These are phyloP conservation scores for Trypanosoma scelopori DNA, from an alignment of 208 protist genomes.

Conservation along the genomic window DNA sequence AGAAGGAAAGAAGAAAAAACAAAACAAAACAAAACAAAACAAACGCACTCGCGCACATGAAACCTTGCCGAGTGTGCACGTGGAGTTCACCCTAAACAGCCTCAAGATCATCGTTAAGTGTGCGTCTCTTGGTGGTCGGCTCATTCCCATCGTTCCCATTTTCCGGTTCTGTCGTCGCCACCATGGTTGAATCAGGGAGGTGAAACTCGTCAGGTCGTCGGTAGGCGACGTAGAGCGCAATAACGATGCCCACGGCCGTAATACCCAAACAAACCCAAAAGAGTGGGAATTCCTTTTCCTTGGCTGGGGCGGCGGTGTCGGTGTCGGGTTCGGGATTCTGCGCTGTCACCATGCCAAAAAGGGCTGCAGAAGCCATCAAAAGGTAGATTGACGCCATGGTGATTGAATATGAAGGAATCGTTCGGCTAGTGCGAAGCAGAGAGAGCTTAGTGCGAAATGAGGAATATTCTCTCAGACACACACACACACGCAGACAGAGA, in stretches of 20 bases:
- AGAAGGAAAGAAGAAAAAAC: neutral
- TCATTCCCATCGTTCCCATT: constrained; percentile 3
- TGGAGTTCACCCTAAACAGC: neutral
- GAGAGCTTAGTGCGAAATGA: too few species aligned
- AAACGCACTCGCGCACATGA: neutral
- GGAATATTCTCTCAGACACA: too few species aligned
- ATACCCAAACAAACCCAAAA: constrained; percentile 45
- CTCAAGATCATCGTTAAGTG: constrained; percentile 19
- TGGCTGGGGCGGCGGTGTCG: neutral
- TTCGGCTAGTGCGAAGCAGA: constrained; percentile 4
- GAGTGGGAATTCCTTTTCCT: constrained; percentile 36
- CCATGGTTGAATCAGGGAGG: constrained; percentile 27
- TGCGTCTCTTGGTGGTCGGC: constrained; percentile 1
- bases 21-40: neutral
- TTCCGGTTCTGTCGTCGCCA: constrained; percentile 25
- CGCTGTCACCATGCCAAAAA: constrained; percentile 3
- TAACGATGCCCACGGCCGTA: constrained; percentile 32
- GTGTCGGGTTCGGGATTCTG: constrained; percentile 1
- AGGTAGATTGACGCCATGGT: constrained; percentile 16
- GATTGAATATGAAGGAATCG: neutral
- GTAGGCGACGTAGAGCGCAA: constrained; percentile 36
- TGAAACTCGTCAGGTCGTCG: constrained; percentile 39
- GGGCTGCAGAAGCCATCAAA: constrained; percentile 18
- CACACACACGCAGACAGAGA: neutral
- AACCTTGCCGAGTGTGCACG: neutral